Base-by-base conservation (phyloP, 495 filamentous ascomycete genomes). In the Physcia stellaris region DNA sequence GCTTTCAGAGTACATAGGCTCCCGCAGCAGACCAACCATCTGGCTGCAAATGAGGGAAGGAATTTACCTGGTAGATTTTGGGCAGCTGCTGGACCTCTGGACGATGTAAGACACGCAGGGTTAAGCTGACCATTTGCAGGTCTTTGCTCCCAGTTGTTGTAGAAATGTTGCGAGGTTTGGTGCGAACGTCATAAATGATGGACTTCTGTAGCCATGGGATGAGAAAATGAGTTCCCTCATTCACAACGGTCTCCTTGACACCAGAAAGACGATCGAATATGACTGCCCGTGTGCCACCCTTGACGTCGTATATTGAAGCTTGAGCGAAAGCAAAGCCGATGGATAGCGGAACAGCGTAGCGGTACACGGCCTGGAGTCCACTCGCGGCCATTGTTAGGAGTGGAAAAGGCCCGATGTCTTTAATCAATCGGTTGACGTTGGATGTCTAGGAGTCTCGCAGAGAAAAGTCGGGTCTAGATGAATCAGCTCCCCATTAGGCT, bases 91-190 rank as follows among this genome's bases (percentile, higher is more conserved):
- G 75, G 49, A 99, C 90, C 24, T 99, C 88, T 21, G 90, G 90
- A 44, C 90, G 72, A 66, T 96, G 90, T 57, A 99, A 63, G 39
- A 99, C 90, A 52, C 90, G 76, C 50, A 99, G 68, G 24, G 90
- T 99, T 71, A 99, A 71, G 71, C 83, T 94, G 56, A 99, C 90
- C 90, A 99, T 99, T 73, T 99, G 90, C 62, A 99, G 59, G 64
- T 99, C 90, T 74, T 99, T 99, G 70, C 80, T 86, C 39, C 90
- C 90, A 9, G 90, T 99, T 11, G 88, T 96, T n/a, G 90, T 99
- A 12, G 78, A 79, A 62, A 99, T 95, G 55, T 88, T 94, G 50
- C 90, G 72, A 34, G 90, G 90, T 72, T 92, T 92, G 30, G 90
- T 96, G 43, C 90, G 83, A 43, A 99, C 92, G 67, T 99, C 90